Base-by-base conservation (phyloP, 306 rosid genomes). In the Glycine soja region DNA sequence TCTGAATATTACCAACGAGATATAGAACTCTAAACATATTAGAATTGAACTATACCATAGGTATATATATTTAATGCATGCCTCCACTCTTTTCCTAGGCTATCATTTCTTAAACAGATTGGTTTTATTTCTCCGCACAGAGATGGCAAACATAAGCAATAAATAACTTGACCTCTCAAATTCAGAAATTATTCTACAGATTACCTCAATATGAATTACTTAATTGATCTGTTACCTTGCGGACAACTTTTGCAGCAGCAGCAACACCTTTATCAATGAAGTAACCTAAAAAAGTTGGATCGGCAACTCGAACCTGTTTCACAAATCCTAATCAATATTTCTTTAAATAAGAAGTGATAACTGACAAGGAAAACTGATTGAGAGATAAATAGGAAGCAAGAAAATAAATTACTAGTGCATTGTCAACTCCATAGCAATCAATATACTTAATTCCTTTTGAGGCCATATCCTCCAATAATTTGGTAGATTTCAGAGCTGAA, bases 341-440 rank as follows among this genome's bases (percentile, higher is more conserved):
- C 51, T 76, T 65, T 53, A 74, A 69, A 75, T 30, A 76, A 71
- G 75, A 84, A 78, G 24, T 4, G 45, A 69, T 38, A 48, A 70
- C 52, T 45, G 68, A 70, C 81, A 66, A 50, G 62, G 57, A 65
- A 81, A 38, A 59, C 30, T n/a, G 48, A 52, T 56, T 30, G 58
- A 65, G 76, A 74, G 54, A 66, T 34, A 76, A 79, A 63, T 43
- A 82, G 54, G 40, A 66, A 70, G 72, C 36, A 58, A 36, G 36
- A 51, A 72, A 51, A 71, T 81, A 74, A 84, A 80, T 64, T 88
- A 94, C 98, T 87, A 95, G 87, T 52, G 97, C 98, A 82, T 95
- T 95, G 87, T 95, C 99, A 43, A 95, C 99, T 75, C 99, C 99
- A 61, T 93, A 93, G 93, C 98, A 95, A 85, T 95, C 99, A 84